Base-by-base conservation (phyloP, 108 stramenopile genomes). In the Parietichytrium sp. region DNA sequence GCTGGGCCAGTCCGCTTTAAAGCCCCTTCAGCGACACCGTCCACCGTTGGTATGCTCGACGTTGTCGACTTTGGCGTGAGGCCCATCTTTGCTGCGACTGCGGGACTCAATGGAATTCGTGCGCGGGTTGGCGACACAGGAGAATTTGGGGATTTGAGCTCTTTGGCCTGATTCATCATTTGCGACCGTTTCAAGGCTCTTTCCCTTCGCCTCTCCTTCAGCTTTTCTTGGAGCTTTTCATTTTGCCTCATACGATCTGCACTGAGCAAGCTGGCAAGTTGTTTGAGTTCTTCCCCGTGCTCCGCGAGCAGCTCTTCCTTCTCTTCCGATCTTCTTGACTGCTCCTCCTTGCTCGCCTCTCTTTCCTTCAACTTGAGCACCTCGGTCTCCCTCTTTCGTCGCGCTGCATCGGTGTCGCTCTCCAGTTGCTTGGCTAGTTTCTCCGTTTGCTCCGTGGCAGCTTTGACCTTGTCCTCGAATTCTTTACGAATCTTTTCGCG, bases 271-370 rank as follows among this genome's bases (percentile, higher is more conserved):
- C 38, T 45, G 13, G 61, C 61, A 45, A 72, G 18, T 2, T 72
- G 36, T 45, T 72, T 72, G 1, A 72, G 38, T 25, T 72, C 61
- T 45, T 72, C 38, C 18, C 61, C 61, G 20, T 72, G 61, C 42
- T 72, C 61, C 23, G 61, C 61, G 2, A 72, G 61, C 36, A 72
- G 36, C 33, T 72, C 61, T n/a, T 33, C 61, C 61, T 72, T 72
- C 45, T 72, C 61, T 42, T 72, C 12, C n/a, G n/a, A n/a, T n/a
- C n/a, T n/a, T n/a, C n/a, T n/a, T n/a, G n/a, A n/a, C n/a, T n/a
- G n/a, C n/a, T n/a, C n/a, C n/a, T n/a, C n/a, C n/a, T n/a, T n/a
- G n/a, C n/a, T n/a, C n/a, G n/a, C n/a, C n/a, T n/a, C n/a, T n/a
- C n/a, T n/a, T n/a, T n/a, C n/a, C n/a, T n/a, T n/a, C n/a, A n/a